Evolutionary conservation across 306 rosid species (phyloP).

Genomic region (Prunus davidiana): DNA sequence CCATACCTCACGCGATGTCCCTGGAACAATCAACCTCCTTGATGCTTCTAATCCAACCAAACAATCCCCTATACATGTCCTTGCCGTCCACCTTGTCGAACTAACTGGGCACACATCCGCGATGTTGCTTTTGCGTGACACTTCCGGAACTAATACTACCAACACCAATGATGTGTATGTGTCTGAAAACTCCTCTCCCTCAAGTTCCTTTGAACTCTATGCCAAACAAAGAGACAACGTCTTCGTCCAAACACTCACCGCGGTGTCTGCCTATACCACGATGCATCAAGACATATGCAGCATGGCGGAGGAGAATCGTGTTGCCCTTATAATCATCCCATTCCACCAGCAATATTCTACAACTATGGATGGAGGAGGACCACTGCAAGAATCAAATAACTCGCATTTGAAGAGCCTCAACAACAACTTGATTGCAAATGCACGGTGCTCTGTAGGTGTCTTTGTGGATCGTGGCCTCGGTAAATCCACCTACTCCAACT

Average conservation of each 20-base stretch:
- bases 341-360: constrained; percentile 26
- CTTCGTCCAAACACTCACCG: constrained; percentile 37
- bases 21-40: constrained; percentile 37
- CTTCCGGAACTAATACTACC: neutral
- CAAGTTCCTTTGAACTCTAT: constrained; percentile 18
- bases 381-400: neutral
- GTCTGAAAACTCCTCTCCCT: neutral
- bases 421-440: constrained; percentile 28
- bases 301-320: constrained; percentile 43
- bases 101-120: constrained; percentile 39
- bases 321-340: constrained; percentile 30
- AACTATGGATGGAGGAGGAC: constrained; percentile 22
- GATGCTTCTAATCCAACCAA: constrained; percentile 35
- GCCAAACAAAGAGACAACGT: constrained; percentile 12
- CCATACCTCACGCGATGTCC: constrained; percentile 29
- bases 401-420: constrained; percentile 20
- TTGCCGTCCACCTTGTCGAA: constrained; percentile 40
- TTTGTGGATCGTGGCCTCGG: constrained; percentile 41
- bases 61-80: constrained; percentile 28
- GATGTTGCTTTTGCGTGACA: constrained; percentile 44
- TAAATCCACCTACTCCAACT: constrained; percentile 5
- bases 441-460: constrained; percentile 34
- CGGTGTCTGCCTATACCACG: constrained; percentile 41
- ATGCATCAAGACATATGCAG: constrained; percentile 39
- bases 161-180: too few relatives aligned